Conservation (phyloP, 805 yeast species). For the Hagleromyces aurorensis region DNA sequence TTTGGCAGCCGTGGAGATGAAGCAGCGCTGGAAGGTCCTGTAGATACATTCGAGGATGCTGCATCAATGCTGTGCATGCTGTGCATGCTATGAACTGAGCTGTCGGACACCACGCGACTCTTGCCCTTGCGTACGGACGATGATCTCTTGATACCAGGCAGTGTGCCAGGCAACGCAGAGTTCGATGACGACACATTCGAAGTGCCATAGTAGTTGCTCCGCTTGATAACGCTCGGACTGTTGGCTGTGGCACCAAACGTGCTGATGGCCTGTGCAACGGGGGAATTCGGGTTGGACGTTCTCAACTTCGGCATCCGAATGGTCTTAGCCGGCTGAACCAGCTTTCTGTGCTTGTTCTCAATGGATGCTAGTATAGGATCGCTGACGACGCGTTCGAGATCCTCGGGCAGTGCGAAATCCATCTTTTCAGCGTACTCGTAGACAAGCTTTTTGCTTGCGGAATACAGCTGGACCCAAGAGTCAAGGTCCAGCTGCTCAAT, state of each 20-base stretch:
- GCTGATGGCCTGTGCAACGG: too few relatives aligned
- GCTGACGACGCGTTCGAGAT: conserved; percentile 3
- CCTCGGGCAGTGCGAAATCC: conserved; percentile 6
- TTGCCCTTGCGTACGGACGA: conserved; percentile 14
- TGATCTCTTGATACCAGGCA: conserved; percentile 22
- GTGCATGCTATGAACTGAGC: too few relatives aligned
- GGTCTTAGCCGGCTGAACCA: too few relatives aligned
- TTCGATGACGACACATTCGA: conserved; percentile 10
- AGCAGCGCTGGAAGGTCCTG: too few relatives aligned
- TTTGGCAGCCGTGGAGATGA: too few relatives aligned
- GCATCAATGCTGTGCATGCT: too few relatives aligned
- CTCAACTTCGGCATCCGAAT: too few relatives aligned
- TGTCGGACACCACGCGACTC: conserved; percentile 5
- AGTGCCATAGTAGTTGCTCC: conserved; percentile 24
- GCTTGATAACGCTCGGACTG: too few relatives aligned
- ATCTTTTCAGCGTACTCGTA: conserved; percentile 14
- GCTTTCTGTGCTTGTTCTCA: conserved; percentile 3
- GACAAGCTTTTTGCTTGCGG: conserved; percentile 12
- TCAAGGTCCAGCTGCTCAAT: conserved; percentile 10
- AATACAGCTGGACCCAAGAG: conserved; percentile 16
- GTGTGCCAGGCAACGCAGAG: conserved; percentile 10
- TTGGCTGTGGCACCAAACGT: too few relatives aligned
- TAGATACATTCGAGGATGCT: too few relatives aligned
- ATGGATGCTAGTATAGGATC: conserved; percentile 5
- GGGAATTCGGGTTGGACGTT: too few relatives aligned